Percentiles rank a stretch among this genome's conserved stretches.
Evolutionary conservation across 345 rosid species (phyloP).

Genomic region (Cardamine chenopodiifolia): DNA sequence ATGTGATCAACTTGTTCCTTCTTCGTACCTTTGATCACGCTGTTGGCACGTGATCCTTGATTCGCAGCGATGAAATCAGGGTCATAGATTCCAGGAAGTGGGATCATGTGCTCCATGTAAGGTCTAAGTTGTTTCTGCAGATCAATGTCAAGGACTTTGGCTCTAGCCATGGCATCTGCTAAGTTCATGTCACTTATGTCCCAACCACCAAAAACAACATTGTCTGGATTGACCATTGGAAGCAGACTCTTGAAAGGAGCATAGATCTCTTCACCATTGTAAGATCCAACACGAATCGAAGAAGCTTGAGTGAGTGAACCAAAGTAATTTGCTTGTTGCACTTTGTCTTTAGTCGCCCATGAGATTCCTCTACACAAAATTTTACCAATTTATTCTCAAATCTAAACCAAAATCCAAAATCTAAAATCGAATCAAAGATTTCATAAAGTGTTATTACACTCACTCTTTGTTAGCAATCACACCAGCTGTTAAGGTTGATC

Average conservation of each 20-base stretch:
- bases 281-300: conserved; percentile 86
- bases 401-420: not conserved
- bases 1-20: conserved; percentile 85
- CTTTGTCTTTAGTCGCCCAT: conserved; percentile 97
- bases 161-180: conserved; percentile 98
- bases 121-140: conserved; percentile 93
- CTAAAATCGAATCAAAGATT: not conserved
- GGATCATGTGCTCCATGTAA: conserved; percentile 90
- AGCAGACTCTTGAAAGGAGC: conserved; percentile 98
- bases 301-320: conserved; percentile 98
- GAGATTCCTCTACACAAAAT: conserved; percentile 82
- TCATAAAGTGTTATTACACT: conserved; percentile 34
- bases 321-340: conserved; percentile 95
- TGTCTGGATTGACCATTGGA: conserved; percentile 96
- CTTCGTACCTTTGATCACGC: conserved; percentile 82
- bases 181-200: conserved; percentile 96
- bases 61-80: conserved; percentile 98
- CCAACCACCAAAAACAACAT: conserved; percentile 97
- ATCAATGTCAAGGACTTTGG: conserved; percentile 87
- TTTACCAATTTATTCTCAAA: too few relatives aligned
- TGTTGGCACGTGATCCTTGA: conserved; percentile 93
- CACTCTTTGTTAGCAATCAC: conserved; percentile 92
- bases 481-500: conserved; percentile 84
- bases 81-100: conserved; percentile 89
- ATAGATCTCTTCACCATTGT: conserved; percentile 94